Percentiles rank a stretch among this genome's conserved stretches.
Evolutionary conservation across 495 filamentous ascomycete genomes (phyloP).

Genomic region (Aspergillus saccharolyticus): DNA sequence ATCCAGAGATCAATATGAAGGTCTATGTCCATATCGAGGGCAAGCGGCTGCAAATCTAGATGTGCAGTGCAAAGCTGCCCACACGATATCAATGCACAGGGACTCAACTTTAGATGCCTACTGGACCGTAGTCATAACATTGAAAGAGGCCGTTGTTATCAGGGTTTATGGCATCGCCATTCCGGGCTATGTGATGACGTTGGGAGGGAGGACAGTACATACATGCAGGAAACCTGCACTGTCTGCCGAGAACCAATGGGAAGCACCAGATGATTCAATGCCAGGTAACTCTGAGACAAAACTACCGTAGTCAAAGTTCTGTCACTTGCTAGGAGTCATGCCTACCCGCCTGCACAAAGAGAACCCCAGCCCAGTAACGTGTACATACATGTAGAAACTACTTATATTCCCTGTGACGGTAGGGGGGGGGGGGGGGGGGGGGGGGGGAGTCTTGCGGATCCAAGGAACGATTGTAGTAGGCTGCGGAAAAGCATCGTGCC

Average conservation of each 20-base stretch:
- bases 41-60: too few relatives aligned
- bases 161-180: too few relatives aligned
- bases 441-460: not conserved
- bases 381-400: not conserved
- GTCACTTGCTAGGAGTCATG: not conserved
- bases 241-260: not conserved
- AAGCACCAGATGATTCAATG: not conserved
- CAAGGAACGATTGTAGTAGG: not conserved
- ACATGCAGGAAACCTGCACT: not conserved
- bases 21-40: too few relatives aligned
- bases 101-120: too few relatives aligned
- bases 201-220: slow-evolving; percentile 1
- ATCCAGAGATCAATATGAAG: too few relatives aligned
- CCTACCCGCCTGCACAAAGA: not conserved
- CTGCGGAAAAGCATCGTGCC: not conserved
- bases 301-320: not conserved
- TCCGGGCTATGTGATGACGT: too few relatives aligned
- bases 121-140: not conserved
- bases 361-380: not conserved
- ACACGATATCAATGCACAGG: too few relatives aligned
- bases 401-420: too few relatives aligned
- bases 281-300: not conserved
- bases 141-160: not conserved
- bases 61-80: not conserved
- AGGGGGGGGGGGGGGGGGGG: too few relatives aligned